A percentile compares a stretch with the other conserved stretches of the same genome.
These are phyloP conservation scores for Oryza officinalis DNA, from an alignment of 176 grass and related monocot genomes.

Conservation along the genomic window DNA sequence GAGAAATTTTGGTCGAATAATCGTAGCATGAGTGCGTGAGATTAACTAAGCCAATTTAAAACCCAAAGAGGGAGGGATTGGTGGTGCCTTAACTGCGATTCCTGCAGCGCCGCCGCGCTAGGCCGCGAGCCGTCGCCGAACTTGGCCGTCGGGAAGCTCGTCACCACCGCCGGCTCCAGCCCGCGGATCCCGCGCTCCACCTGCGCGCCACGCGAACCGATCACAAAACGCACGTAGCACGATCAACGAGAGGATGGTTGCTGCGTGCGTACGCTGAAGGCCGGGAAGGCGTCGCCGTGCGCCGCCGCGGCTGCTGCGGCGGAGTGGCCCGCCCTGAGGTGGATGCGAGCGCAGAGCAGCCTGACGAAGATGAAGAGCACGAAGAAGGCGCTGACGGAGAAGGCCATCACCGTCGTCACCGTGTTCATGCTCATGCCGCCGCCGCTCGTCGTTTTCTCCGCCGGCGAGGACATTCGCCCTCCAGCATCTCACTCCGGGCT, in stretches of 20 bases:
- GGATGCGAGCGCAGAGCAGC: constrained; percentile 70
- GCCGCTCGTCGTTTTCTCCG: constrained; percentile 26
- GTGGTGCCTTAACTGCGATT: constrained; percentile 48
- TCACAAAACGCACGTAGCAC: neutral
- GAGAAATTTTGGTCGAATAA: neutral
- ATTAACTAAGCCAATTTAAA: neutral
- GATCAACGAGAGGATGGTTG: neutral
- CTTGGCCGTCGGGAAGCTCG: constrained; percentile 63
- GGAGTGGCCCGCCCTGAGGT: constrained; percentile 35
- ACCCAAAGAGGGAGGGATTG: neutral
- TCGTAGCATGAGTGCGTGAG: neutral
- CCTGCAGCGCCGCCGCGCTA: constrained; percentile 31
- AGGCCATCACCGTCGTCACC: constrained; percentile 77
- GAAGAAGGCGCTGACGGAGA: constrained; percentile 78
- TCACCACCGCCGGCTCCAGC: constrained; percentile 59
- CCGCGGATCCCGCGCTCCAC: constrained; percentile 43
- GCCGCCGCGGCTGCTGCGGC: constrained; percentile 7
- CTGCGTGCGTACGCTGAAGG: constrained; percentile 20
- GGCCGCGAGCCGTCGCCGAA: constrained; percentile 39
- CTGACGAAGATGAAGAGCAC: constrained; percentile 78
- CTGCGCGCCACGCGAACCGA: neutral
- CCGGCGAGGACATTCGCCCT: constrained; percentile 30
- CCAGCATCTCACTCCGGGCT: neutral
- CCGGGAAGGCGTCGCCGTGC: constrained; percentile 21
- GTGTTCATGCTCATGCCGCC: constrained; percentile 45